phyloP scores from a whole-genome alignment of 2,329 filamentous ascomycete genomes.

The Aureobasidium sp. region DNA sequence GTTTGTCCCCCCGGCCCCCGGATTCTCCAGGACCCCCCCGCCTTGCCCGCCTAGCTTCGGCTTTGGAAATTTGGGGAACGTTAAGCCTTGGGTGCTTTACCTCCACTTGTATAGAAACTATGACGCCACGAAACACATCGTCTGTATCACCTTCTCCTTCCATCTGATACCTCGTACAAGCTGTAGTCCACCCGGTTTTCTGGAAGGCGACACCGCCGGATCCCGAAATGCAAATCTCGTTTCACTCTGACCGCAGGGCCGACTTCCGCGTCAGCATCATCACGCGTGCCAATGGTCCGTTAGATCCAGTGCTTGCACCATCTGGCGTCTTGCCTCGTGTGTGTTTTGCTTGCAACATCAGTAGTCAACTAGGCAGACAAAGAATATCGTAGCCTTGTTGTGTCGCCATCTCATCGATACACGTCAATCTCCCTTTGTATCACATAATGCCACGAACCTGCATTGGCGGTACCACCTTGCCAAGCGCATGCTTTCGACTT shows the following conservation, averaged over 20 bases:
- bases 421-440: conserved; percentile 3
- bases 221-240: neutral
- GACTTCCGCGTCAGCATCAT: conserved; percentile 2
- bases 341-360: neutral
- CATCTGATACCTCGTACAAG: neutral
- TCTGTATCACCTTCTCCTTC: conserved; percentile 4
- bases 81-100: neutral
- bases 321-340: neutral
- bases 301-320: neutral
- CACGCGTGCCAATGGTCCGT: conserved; percentile 1
- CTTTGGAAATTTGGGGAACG: conserved; percentile 2
- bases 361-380: neutral
- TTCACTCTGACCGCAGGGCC: neutral
- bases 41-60: neutral
- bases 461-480: neutral
- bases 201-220: neutral
- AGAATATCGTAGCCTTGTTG: neutral
- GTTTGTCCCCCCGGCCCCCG: neutral
- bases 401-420: neutral
- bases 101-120: neutral
- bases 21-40: neutral
- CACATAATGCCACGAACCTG: neutral
- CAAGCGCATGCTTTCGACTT: neutral
- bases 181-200: neutral
- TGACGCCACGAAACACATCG: conserved; percentile 1